Evolutionary conservation across 495 filamentous ascomycete species (phyloP).

Genomic region (Antarctomyces pellizariae): DNA sequence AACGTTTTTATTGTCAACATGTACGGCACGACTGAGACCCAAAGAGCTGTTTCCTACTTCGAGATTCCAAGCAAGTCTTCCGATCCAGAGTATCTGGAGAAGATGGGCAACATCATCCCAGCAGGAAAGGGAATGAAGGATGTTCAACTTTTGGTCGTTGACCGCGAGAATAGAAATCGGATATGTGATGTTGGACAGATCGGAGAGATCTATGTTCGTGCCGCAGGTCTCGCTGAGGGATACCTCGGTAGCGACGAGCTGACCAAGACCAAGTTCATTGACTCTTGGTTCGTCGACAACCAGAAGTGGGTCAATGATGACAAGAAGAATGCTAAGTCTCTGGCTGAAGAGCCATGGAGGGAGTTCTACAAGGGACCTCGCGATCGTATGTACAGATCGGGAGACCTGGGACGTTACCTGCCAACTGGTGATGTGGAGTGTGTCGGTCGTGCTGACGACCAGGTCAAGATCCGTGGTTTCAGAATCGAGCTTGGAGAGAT

Average conservation of each 20-base stretch:
- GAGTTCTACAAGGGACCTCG: constrained; percentile 60
- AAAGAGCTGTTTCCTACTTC: constrained; percentile 69
- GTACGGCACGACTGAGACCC: constrained; percentile 85
- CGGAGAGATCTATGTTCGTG: constrained; percentile 76
- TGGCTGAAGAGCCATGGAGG: constrained; percentile 40
- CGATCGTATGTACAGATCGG: constrained; percentile 68
- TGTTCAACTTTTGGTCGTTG: constrained; percentile 79
- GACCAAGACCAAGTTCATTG: constrained; percentile 61
- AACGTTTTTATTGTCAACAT: constrained; percentile 73
- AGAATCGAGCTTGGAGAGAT: constrained; percentile 89
- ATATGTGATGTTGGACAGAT: constrained; percentile 63
- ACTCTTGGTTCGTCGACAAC: constrained; percentile 72
- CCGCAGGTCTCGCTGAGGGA: constrained; percentile 72
- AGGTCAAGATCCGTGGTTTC: constrained; percentile 92
- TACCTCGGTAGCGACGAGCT: constrained; percentile 51
- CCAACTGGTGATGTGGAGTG: constrained; percentile 52
- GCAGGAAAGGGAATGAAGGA: constrained; percentile 80
- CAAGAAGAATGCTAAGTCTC: constrained; percentile 21
- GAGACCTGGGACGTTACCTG: constrained; percentile 57
- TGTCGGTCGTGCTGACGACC: constrained; percentile 62
- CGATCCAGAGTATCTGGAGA: constrained; percentile 44
- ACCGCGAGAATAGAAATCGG: constrained; percentile 45
- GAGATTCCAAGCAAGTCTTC: constrained; percentile 49
- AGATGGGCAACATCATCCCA: constrained; percentile 58
- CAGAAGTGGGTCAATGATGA: constrained; percentile 46